Percentiles rank a stretch among this genome's conserved stretches.
Conservation (phyloP, 768 basidiomycete genomes). For the Galerina sulciceps region DNA sequence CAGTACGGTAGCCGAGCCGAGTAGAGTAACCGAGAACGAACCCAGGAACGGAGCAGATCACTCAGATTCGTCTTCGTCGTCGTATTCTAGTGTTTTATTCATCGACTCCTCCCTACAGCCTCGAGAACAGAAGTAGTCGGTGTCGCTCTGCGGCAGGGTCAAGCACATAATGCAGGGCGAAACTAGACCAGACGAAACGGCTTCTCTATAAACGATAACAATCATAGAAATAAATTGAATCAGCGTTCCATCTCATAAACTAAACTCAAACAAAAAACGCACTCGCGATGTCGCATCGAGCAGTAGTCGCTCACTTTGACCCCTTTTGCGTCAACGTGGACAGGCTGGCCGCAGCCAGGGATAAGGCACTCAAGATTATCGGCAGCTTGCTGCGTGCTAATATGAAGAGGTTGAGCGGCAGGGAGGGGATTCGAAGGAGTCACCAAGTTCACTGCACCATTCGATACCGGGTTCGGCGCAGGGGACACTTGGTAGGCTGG, state of each 20-base stretch:
- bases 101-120: slow-evolving; percentile 64
- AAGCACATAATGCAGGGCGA: slow-evolving; percentile 69
- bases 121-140: slow-evolving; percentile 66
- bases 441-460: slow-evolving; percentile 31
- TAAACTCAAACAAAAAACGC: slow-evolving; percentile 27
- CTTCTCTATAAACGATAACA: slow-evolving; percentile 49
- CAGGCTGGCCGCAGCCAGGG: slow-evolving; percentile 60
- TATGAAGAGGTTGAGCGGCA: slow-evolving; percentile 35
- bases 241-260: no score
- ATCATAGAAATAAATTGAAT: background rate
- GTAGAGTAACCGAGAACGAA: no score
- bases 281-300: slow-evolving; percentile 67
- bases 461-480: slow-evolving; percentile 20
- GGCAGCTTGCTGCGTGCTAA: slow-evolving; percentile 39
- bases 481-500: slow-evolving; percentile 13
- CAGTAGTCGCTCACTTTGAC: slow-evolving; percentile 58
- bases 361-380: slow-evolving; percentile 52
- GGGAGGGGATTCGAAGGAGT: slow-evolving; percentile 27
- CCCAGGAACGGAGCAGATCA: background rate
- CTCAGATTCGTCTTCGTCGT: slow-evolving; percentile 17
- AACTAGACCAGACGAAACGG: slow-evolving; percentile 54
- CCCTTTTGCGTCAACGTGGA: slow-evolving; percentile 58
- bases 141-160: slow-evolving; percentile 57
- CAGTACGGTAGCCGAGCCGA: background rate
- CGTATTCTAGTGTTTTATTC: slow-evolving; percentile 43